Percentiles rank a stretch among this genome's conserved stretches.
phyloP scores from a whole-genome alignment of 2,329 filamentous ascomycete species.

The Raffaelea albimanens region DNA sequence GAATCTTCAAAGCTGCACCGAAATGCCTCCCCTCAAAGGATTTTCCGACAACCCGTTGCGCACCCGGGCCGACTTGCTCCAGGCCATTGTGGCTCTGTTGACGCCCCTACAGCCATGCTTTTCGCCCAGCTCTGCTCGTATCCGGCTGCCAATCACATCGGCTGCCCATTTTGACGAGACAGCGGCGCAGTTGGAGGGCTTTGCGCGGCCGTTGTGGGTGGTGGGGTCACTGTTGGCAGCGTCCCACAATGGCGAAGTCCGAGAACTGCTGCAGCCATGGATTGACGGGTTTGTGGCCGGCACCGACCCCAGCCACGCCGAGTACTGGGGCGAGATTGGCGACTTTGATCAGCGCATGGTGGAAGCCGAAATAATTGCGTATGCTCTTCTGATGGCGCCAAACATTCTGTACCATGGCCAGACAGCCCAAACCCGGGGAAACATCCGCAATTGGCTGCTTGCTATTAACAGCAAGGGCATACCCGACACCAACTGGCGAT shows the following conservation, averaged over 20 bases:
- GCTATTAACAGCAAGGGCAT: constrained; percentile 6
- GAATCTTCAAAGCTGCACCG: too few relatives aligned
- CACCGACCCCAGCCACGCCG: constrained; percentile 20
- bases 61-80: constrained; percentile 24
- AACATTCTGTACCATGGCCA: constrained; percentile 23
- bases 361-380: constrained; percentile 41
- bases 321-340: constrained; percentile 37
- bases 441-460: constrained; percentile 15
- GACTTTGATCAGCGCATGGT: constrained; percentile 43
- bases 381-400: constrained; percentile 34
- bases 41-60: constrained; percentile 31
- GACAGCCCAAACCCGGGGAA: constrained; percentile 17
- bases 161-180: constrained; percentile 32
- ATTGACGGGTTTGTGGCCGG: constrained; percentile 20
- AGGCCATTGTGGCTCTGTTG: constrained; percentile 24
- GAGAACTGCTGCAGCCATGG: constrained; percentile 17
- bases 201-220: constrained; percentile 27
- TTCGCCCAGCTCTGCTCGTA: constrained; percentile 23
- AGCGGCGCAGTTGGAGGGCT: constrained; percentile 36
- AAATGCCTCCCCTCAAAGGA: too few relatives aligned
- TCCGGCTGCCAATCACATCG: constrained; percentile 26
- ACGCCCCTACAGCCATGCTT: constrained; percentile 22
- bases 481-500: constrained; percentile 11
- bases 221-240: constrained; percentile 7
- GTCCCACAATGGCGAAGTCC: background rate